Evolutionary conservation across 2,329 filamentous ascomycete genomes (phyloP), one percentile per base, ranked within the genome.

Genomic region (Camillea tinctor): DNA sequence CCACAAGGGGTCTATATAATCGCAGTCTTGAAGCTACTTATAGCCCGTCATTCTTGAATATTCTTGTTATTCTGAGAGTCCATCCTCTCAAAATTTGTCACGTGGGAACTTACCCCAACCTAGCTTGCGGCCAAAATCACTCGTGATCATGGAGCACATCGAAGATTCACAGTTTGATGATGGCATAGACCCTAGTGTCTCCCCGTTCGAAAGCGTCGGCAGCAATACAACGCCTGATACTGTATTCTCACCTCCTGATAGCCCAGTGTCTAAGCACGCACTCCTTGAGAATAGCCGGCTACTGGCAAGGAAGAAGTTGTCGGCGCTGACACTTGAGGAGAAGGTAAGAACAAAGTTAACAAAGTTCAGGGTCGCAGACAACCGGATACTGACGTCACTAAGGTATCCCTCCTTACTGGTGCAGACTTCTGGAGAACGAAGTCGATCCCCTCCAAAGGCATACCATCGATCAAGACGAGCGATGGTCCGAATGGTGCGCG

Each of bases 351-450:
- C 44, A 13, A 55, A 9, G 48, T 20, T 50, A 54, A n/a, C n/a
- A n/a, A 64, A 61, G 56, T 40, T 49, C 30, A 9, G 4, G 9
- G 1, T 44, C 6, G 23, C 1, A 11, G 8, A 50, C 24, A 21
- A n/a, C n/a, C 9, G 49, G n/a, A 54, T 62, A 54, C 64, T 62
- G 52, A 60, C 24, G 48, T 20, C 17, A 2, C 23, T 56, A 62
- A 87, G 82, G 78, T 87, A 49, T 86, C 84, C 2, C 74, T 87
- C 1, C 77, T 87, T 21, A 83, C 84, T 19, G 86, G 84, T 11
- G 83, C 83, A 21, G 87, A 91, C 70, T 89, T 90, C 69, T 91
- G 88, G 88, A 85, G 88, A 64, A 90, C 88, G 2, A 85, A 83
- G 60, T 74, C 86, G 0, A 83, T 91, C 55, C 81, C 84, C 2